Evolutionary conservation across 768 basidiomycete genomes (phyloP), one percentile per base, ranked within the genome.

Genomic region (Suillus fuscotomentosus): DNA sequence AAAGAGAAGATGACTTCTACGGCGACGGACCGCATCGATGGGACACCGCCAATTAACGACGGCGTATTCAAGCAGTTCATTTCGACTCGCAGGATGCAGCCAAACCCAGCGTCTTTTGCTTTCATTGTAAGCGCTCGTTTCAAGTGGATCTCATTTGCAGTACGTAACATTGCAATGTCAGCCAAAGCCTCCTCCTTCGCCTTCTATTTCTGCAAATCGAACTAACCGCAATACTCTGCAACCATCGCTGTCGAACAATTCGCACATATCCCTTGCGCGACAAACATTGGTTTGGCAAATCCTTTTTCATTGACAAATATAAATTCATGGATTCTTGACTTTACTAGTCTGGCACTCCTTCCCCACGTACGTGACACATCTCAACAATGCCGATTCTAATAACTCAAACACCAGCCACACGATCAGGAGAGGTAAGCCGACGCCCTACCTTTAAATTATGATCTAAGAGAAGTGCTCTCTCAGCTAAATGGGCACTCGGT

Each of bases 221-320:
- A 53, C 13, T 39, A 51, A 61, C 48, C 42, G 38, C 38, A 60
- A 43, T n/a, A 31, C 13, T 27, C 55, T 20, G 41, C 65, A 60
- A 48, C 43, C 55, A 54, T 62, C 42, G 59, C 41, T 60, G 56
- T 65, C 68, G 41, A 36, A 53, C 51, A 70, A 43, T 54, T 2
- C 64, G 57, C 39, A 1, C 45, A 24, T 65, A 66, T 24, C 60
- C 55, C 55, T 66, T 59, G 53, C 65, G 53, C 60, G 60, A 1
- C 62, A 60, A n/a, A 36, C 57, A 64, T 66, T 43, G 64, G 76
- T 76, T 27, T 56, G 41, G 24, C 59, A 51, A 63, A 62, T 64
- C 60, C 62, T 61, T 60, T 53, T 56, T 24, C 24, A 41, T 27
- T 27, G 39, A 59, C 10, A 27, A 41, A 42, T 59, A 59, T 57